Evolutionary conservation across 73 alveolate species (phyloP).

Genomic region (Blepharisma japonicum): DNA sequence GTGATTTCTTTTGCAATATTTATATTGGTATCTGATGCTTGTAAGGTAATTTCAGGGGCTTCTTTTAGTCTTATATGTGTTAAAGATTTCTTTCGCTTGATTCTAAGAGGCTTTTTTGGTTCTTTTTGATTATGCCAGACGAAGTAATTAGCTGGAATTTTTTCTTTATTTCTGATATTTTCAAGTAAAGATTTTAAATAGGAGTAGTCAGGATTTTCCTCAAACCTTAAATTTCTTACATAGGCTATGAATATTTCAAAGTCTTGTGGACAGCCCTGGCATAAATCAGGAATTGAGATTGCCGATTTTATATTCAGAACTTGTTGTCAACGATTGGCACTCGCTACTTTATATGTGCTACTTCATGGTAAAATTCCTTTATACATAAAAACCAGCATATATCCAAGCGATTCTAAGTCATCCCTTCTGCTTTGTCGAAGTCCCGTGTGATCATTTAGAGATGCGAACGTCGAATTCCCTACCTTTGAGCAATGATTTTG

Average conservation of each 20-base stretch:
- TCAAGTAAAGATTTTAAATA: constrained; percentile 29
- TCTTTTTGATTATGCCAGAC: too few relatives aligned
- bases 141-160: background rate
- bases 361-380: constrained; percentile 15
- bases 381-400: background rate
- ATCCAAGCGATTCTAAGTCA: background rate
- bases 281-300: constrained; percentile 33
- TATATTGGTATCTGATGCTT: too few relatives aligned
- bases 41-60: too few relatives aligned
- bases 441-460: background rate
- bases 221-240: constrained; percentile 38
- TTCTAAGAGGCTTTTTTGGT: too few relatives aligned
- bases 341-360: background rate
- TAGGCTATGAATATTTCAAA: constrained; percentile 22
- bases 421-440: constrained; percentile 20
- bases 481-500: constrained; percentile 1
- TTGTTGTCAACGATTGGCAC: background rate
- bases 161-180: background rate
- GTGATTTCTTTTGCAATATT: too few relatives aligned
- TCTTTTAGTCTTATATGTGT: too few relatives aligned
- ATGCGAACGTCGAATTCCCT: background rate
- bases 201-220: constrained; percentile 45
- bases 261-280: constrained; percentile 45
- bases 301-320: background rate
- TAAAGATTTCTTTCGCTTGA: too few relatives aligned